phyloP scores from a whole-genome alignment of 179 eudicot species.

The Silene vulgaris region DNA sequence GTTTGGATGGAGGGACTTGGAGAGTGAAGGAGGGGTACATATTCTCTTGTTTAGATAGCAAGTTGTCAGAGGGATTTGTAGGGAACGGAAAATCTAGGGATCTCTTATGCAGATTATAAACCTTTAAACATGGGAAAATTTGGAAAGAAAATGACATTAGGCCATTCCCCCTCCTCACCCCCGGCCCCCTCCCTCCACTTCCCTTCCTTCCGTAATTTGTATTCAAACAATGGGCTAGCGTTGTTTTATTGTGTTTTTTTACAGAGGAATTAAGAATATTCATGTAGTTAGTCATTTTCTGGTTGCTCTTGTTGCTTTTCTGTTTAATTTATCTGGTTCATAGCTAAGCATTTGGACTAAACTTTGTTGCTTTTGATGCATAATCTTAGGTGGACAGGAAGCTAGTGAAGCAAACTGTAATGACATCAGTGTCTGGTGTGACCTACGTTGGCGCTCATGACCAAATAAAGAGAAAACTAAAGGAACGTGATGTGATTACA shows the following conservation, averaged over 20 bases:
- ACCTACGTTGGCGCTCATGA: conserved; percentile 96
- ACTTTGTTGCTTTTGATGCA: conserved; percentile 14
- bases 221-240: background rate
- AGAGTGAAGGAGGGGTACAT: no score
- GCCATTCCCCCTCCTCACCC: no score
- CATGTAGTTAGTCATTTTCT: background rate
- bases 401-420: conserved; percentile 98
- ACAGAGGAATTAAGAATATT: background rate
- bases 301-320: background rate
- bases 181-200: no score
- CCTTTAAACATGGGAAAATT: background rate
- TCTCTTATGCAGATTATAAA: no score
- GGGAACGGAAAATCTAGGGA: no score
- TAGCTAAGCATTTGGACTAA: background rate
- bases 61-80: no score
- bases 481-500: conserved; percentile 63
- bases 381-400: conserved; percentile 80
- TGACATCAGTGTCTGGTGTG: conserved; percentile 99
- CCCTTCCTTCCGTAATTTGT: no score
- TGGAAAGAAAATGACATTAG: no score
- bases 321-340: background rate
- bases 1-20: no score
- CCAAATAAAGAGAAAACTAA: conserved; percentile 86
- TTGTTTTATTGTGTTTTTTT: background rate
- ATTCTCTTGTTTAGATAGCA: no score